Evolutionary conservation across 148 eudicot species (phyloP), one percentile per base, ranked within the genome.

Genomic region (Hydrangea macrophylla): DNA sequence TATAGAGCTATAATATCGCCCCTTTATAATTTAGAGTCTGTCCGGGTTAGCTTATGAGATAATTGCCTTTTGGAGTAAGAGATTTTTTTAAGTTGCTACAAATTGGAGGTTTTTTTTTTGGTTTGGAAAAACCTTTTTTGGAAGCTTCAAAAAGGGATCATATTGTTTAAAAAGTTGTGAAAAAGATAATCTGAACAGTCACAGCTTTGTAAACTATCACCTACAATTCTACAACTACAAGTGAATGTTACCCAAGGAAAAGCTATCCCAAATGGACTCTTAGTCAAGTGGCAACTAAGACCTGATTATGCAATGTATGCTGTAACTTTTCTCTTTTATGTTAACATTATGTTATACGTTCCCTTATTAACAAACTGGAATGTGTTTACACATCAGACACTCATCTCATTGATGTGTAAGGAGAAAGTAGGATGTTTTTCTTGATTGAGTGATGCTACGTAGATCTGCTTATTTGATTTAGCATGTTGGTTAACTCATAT

Each of bases 1-100:
- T 90, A 76, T 33, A 57, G 64, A 9, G 18, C 33, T 7, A 50
- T 55, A 26, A 8, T 55, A 44, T n/a, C 30, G 11, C 8, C 17
- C 15, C 17, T 0, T 67, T 24, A 20, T 30, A 32, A 30, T 7
- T 15, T n/a, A 45, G 18, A 25, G 40, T 48, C n/a, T 65, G n/a
- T n/a, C n/a, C n/a, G n/a, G n/a, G n/a, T n/a, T n/a, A n/a, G n/a
- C n/a, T n/a, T n/a, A n/a, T n/a, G n/a, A n/a, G n/a, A n/a, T n/a
- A n/a, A n/a, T n/a, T n/a, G n/a, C n/a, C n/a, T n/a, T n/a, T n/a
- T n/a, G n/a, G n/a, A n/a, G n/a, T n/a, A n/a, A n/a, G n/a, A n/a
- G n/a, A n/a, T n/a, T n/a, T n/a, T n/a, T n/a, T n/a, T n/a, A n/a
- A n/a, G n/a, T n/a, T n/a, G n/a, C n/a, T n/a, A n/a, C n/a, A n/a